Percentiles rank a stretch among this genome's conserved stretches.
Conservation (phyloP, 1,284 basidiomycete species). For the Leccinum proximum region DNA sequence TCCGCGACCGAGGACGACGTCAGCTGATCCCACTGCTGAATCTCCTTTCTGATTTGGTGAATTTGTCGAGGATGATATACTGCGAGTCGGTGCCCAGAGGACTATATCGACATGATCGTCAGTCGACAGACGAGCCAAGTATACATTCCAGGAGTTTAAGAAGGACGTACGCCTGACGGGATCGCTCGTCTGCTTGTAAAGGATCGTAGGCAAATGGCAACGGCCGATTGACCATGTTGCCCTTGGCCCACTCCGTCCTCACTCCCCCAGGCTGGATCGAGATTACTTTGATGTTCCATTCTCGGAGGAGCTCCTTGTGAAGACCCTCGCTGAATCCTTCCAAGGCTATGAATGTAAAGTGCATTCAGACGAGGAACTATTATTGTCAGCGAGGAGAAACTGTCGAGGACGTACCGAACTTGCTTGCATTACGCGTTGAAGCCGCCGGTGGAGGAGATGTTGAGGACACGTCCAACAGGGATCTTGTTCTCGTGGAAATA, state of each 20-base stretch:
- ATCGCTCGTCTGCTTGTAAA: constrained; percentile 11
- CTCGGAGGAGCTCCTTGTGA: constrained; percentile 20
- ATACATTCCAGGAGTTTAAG: no score
- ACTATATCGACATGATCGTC: no score
- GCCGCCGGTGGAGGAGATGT: constrained; percentile 23
- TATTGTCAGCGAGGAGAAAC: no score
- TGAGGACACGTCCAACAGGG: constrained; percentile 22
- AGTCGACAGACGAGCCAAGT: no score
- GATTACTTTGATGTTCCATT: constrained; percentile 26
- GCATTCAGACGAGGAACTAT: background rate
- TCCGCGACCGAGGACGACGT: no score
- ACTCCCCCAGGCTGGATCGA: constrained; percentile 23
- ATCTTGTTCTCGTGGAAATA: constrained; percentile 22
- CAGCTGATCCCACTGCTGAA: no score
- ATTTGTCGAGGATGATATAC: no score
- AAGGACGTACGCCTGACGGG: no score
- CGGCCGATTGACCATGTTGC: constrained; percentile 16
- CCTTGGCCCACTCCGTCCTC: constrained; percentile 23
- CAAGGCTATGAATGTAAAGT: constrained; percentile 12
- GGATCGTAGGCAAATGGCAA: constrained; percentile 16
- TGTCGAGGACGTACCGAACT: constrained; percentile 17
- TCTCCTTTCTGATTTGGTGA: no score
- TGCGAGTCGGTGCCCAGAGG: no score
- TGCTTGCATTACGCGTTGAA: constrained; percentile 21
- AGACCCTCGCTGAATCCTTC: constrained; percentile 24